phyloP scores from a whole-genome alignment of 2,329 filamentous ascomycete genomes.

The Calonectria honghensis region DNA sequence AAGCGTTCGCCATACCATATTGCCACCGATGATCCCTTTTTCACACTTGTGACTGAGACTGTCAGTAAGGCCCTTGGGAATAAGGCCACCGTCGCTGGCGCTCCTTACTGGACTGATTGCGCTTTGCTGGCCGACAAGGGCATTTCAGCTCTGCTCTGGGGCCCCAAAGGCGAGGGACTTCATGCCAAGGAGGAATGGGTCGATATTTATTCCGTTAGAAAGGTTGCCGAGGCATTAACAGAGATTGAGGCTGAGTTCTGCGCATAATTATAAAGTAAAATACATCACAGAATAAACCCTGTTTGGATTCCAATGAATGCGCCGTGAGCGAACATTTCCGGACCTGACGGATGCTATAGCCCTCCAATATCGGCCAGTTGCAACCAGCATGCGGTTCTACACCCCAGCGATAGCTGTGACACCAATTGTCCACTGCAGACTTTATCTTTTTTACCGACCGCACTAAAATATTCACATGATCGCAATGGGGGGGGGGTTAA shows the following conservation, averaged over 20 bases:
- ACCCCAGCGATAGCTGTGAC: too few relatives aligned
- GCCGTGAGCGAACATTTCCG: too few relatives aligned
- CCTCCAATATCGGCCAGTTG: not conserved
- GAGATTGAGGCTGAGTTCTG: constrained; percentile 58
- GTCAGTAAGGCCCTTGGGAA: constrained; percentile 54
- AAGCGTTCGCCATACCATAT: constrained; percentile 66
- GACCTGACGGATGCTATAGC: not conserved
- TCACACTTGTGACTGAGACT: constrained; percentile 56
- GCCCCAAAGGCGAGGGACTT: constrained; percentile 68
- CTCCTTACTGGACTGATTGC: constrained; percentile 70
- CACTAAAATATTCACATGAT: constrained; percentile 12
- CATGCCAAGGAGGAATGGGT: constrained; percentile 72
- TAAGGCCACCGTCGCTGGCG: constrained; percentile 54
- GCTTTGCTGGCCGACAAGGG: constrained; percentile 66
- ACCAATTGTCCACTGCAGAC: too few relatives aligned
- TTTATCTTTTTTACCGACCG: constrained; percentile 1
- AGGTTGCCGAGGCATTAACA: constrained; percentile 56
- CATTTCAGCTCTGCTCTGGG: constrained; percentile 68
- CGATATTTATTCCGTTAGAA: constrained; percentile 63
- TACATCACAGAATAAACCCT: not conserved
- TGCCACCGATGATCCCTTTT: constrained; percentile 63
- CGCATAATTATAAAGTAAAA: constrained; percentile 26
- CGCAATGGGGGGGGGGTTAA: not conserved
- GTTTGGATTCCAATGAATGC: not conserved
- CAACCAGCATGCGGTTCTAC: not conserved